Conservation (phyloP, 192 early-diverging fungal species). For the Geosiphon pyriformis region DNA sequence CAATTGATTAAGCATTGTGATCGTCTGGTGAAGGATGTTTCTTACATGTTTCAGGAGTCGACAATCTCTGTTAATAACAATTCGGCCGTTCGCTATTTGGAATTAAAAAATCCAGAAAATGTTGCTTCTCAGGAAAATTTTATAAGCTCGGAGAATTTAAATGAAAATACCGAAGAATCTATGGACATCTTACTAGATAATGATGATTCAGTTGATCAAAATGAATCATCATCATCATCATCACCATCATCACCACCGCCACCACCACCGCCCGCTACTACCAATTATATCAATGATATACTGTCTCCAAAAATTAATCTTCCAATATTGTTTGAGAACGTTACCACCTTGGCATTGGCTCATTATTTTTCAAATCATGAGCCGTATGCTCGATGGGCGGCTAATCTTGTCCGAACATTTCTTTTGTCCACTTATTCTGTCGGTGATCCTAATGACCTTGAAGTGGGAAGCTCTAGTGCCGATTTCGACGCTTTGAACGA, state of each 20-base stretch:
- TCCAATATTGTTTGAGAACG: conserved; percentile 42
- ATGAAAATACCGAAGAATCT: neutral
- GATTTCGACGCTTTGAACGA: conserved; percentile 50
- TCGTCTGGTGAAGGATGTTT: conserved; percentile 3
- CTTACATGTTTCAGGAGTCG: neutral
- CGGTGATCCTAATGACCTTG: conserved; percentile 44
- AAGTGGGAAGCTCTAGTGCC: conserved; percentile 36
- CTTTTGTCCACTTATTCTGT: conserved; percentile 41
- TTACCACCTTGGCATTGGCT: conserved; percentile 48
- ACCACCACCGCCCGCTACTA: neutral
- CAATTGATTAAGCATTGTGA: conserved; percentile 28
- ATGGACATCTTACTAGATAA: neutral
- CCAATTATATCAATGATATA: neutral
- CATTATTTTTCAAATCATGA: conserved; percentile 50
- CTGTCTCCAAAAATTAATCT: conserved; percentile 25
- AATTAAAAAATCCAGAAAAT: neutral
- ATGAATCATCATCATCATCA: neutral
- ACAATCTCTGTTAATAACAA: neutral
- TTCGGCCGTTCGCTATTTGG: neutral
- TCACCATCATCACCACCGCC: neutral
- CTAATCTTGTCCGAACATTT: conserved; percentile 49
- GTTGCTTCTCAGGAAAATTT: neutral
- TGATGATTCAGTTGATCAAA: neutral
- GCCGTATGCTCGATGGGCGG: conserved; percentile 45
- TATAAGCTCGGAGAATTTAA: neutral